Evolutionary conservation across 164 flowering plant genomes (phyloP), one percentile per base, ranked within the genome.

Genomic region (Taxillus chinensis): DNA sequence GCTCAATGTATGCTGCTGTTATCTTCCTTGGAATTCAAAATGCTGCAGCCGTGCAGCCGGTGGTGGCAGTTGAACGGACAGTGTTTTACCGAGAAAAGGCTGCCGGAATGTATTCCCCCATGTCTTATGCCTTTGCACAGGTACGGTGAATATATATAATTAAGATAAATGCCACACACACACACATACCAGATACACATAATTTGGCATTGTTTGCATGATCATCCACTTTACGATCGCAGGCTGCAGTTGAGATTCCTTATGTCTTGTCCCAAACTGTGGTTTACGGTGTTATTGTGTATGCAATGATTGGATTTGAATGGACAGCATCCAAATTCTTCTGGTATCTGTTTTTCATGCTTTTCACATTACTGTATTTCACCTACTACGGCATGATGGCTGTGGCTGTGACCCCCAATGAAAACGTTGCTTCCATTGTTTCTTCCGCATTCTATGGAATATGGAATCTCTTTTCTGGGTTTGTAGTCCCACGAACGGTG

Each of bases 1-100:
- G 52, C 15, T 42, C 51, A 3, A 45, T 55, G 58, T 55, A 55
- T 38, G 53, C 63, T 48, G 53, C 63, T 48, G 53, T 42, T 48
- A 39, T 45, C 53, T 61, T 55, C 40, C 46, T 45, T 5, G 39
- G 52, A 17, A 7, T 61, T 11, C 63, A 61, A 13, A 61, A 61
- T 48, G 48, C 48, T 12, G 3, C 39, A 3, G 50, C 82, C 0
- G 79, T 78, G 54, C 82, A 75, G 45, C 79, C 77, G 9, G 79
- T 78, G 8, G 79, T 78, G 54, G 75, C 67, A 0, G 52, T 75
- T 3, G 82, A 75, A 52, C 45, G 82, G 40, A 71, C 75, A 4
- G 82, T 75, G 5, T 73, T 78, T 45, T 78, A 78, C 60, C 64
- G 82, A 60, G 82, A 78, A 45, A 75, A 68, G 45, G 77, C 82